phyloP scores from a whole-genome alignment of 169 alveolate species.

The Hammondia hammondi region DNA sequence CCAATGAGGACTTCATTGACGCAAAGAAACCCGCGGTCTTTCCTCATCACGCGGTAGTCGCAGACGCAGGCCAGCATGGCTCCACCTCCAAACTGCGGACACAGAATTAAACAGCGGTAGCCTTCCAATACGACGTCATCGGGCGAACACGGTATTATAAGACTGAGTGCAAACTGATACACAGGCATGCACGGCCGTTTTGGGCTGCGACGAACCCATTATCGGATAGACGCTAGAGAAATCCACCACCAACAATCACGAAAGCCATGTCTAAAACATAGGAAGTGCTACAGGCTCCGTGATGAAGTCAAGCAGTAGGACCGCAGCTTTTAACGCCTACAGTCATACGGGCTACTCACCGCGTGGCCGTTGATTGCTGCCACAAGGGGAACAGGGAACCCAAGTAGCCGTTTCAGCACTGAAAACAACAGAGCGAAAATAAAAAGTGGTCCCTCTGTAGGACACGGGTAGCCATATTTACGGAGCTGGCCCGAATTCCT shows the following conservation, averaged over 20 bases:
- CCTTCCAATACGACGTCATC: not conserved
- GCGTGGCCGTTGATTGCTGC: slow-evolving; percentile 74
- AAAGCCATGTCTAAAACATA: too few relatives aligned
- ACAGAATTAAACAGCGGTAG: not conserved
- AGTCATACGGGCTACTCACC: slow-evolving; percentile 24
- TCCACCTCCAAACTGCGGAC: slow-evolving; percentile 71
- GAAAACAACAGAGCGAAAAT: not conserved
- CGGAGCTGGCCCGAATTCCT: too few relatives aligned
- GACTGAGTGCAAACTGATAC: too few relatives aligned
- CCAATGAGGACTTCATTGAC: slow-evolving; percentile 68
- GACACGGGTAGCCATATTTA: not conserved
- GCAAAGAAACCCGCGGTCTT: slow-evolving; percentile 56
- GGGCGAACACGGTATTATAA: not conserved
- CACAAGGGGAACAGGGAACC: slow-evolving; percentile 67
- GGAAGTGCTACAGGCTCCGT: too few relatives aligned
- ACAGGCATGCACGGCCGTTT: too few relatives aligned
- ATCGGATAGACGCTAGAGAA: too few relatives aligned
- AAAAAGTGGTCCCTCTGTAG: not conserved
- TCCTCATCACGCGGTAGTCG: slow-evolving; percentile 69
- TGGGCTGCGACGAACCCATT: too few relatives aligned
- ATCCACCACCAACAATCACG: too few relatives aligned
- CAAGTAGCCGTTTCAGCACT: slow-evolving; percentile 61
- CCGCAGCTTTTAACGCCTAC: too few relatives aligned
- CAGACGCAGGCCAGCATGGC: slow-evolving; percentile 68
- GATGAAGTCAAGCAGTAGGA: too few relatives aligned